Evolutionary conservation across 331 rosid genomes (phyloP).

Genomic region (Quercus tomentella): DNA sequence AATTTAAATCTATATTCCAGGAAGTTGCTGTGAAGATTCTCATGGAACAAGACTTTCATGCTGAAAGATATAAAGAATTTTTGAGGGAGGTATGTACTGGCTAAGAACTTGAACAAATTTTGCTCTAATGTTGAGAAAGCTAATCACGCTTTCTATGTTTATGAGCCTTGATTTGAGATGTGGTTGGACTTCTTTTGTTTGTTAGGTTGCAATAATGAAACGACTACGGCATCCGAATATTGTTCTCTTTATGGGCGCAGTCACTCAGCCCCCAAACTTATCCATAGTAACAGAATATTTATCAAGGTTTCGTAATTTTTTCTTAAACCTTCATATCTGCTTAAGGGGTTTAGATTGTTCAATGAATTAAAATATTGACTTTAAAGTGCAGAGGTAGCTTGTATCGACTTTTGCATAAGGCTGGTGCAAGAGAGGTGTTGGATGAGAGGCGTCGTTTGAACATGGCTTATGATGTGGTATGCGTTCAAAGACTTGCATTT

Average conservation of each 20-base stretch:
- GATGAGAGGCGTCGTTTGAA: constrained; percentile 87
- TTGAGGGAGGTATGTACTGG: constrained; percentile 73
- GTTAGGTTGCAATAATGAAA: constrained; percentile 95
- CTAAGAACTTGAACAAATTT: constrained; percentile 12
- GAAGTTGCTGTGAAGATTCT: constrained; percentile 99
- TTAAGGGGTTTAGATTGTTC: constrained; percentile 14
- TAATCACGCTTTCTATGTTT: not conserved
- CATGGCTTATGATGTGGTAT: constrained; percentile 98
- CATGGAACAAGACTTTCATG: constrained; percentile 94
- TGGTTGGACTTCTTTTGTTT: constrained; percentile 18
- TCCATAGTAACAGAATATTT: constrained; percentile 97
- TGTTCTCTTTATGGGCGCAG: constrained; percentile 98
- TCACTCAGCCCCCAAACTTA: constrained; percentile 89
- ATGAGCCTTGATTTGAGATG: constrained; percentile 22
- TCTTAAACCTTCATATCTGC: constrained; percentile 4
- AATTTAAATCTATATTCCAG: constrained; percentile 38
- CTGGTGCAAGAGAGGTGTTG: constrained; percentile 69
- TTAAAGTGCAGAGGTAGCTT: constrained; percentile 90
- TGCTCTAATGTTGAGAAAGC: not conserved
- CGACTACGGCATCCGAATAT: constrained; percentile 92
- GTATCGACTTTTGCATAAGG: constrained; percentile 83
- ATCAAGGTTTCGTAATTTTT: constrained; percentile 58
- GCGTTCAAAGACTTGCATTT: constrained; percentile 13
- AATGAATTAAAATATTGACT: constrained; percentile 17
- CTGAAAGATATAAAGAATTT: constrained; percentile 84